Percentiles rank a stretch among this genome's conserved stretches.
Evolutionary conservation across 176 grass and related monocot genomes (phyloP).

Genomic region (Sorghum bicolor): Sorghum_bicolor_NCBIv3 NC_012872.2:49598501-49599000

Average conservation of each 20-base stretch:
- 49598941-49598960: background rate
- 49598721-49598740: background rate
- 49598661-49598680: constrained; percentile 3
- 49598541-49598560: background rate
- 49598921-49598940: background rate
- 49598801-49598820: background rate
- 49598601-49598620: background rate
- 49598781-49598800: background rate
- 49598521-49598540: constrained; percentile 8
- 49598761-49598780: background rate
- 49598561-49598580: background rate
- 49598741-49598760: background rate
- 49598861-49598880: background rate
- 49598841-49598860: background rate
- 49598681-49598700: background rate
- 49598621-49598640: background rate
- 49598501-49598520: constrained; percentile 28
- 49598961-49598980: background rate
- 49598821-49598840: background rate
- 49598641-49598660: background rate
- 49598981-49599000: background rate
- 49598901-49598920: background rate
- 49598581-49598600: background rate
- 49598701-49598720: constrained; percentile 1
- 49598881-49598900: background rate